Evolutionary conservation across 768 basidiomycete genomes (phyloP), one percentile per base, ranked within the genome.

Genomic region (Boletellus ananiceps): DNA sequence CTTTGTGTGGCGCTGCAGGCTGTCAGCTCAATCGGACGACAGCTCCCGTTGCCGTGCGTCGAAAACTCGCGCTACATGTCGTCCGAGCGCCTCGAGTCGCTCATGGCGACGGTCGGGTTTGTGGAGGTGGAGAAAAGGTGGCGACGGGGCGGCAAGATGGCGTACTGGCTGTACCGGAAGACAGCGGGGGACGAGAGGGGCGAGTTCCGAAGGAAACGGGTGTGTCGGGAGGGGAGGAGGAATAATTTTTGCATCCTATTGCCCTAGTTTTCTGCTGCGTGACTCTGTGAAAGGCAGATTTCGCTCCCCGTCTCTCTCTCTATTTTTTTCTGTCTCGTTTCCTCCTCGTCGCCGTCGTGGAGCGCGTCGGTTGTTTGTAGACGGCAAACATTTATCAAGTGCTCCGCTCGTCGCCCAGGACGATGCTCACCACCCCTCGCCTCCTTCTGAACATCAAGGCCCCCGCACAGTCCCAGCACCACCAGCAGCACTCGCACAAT

Each of bases 21-120:
- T 21, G 47, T 33, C 46, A 35, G 11, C 57, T 64, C 32, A 63
- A 23, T 15, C 23, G 33, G 8, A 23, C n/a, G 13, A 40, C 49
- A 91, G 88, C 80, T 96, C 11, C 93, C 93, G 2, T 72, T 86
- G 15, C 84, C 93, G 3, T 96, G 93, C 62, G 75, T 94, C 13
- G 65, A 74, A 25, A 96, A 96, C 65, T 94, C 93, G 4, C 81
- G 93, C 13, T 94, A 93, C 63, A 68, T 90, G 54, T 79, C 83
- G 9, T 72, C 78, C 15, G 75, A 79, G 16, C 77, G 77, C 39
- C 73, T 93, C 7, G 67, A 66, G 19, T 62, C 63, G 3, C 68
- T 91, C 37, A 83, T 91, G 84, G 49, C 60, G 0, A 58, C 68
- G 6, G 62, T 91, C 6, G 89, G 89, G 0, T 93, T 93, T 60